A percentile compares a stretch with the other conserved stretches of the same genome.
phyloP scores from a whole-genome alignment of 352 stramenopile genomes.

The Phytophthora chlamydospora region DNA sequence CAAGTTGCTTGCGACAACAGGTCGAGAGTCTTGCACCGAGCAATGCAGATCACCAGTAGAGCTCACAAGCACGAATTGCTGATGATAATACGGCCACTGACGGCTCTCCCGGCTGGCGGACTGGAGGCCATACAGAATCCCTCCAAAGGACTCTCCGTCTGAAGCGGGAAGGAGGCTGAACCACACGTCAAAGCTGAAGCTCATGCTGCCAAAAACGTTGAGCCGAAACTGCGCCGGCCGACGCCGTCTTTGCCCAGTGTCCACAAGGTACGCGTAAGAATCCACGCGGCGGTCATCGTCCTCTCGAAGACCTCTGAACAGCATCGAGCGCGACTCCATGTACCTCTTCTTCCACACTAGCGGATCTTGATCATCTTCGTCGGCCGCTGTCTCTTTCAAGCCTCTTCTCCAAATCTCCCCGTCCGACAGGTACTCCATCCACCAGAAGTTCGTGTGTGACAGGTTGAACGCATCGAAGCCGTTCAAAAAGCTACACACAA shows the following conservation, averaged over 20 bases:
- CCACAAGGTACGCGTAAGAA: too few relatives aligned
- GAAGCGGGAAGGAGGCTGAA: conserved; percentile 36
- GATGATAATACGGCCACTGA: conserved; percentile 31
- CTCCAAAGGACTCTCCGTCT: conserved; percentile 19
- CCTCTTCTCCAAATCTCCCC: conserved; percentile 4
- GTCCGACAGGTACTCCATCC: conserved; percentile 11
- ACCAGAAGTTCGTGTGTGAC: conserved; percentile 31
- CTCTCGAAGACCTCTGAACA: too few relatives aligned
- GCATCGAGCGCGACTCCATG: too few relatives aligned
- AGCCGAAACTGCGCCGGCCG: too few relatives aligned
- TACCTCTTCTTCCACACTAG: too few relatives aligned
- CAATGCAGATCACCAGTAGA: conserved; percentile 35
- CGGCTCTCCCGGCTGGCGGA: conserved; percentile 12
- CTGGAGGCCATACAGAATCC: conserved; percentile 39
- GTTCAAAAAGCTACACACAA: conserved; percentile 27
- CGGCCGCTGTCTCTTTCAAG: background rate
- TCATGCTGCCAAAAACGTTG: background rate
- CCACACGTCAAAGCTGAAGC: conserved; percentile 29
- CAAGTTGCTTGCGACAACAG: conserved; percentile 28
- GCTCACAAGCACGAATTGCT: conserved; percentile 38
- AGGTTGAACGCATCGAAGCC: conserved; percentile 39
- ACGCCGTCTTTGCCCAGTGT: too few relatives aligned
- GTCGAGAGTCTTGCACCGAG: conserved; percentile 34
- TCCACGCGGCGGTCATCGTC: too few relatives aligned
- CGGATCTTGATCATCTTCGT: background rate